phyloP scores from a whole-genome alignment of 2,329 filamentous ascomycete species.

The Bipolaris bicolor region DNA sequence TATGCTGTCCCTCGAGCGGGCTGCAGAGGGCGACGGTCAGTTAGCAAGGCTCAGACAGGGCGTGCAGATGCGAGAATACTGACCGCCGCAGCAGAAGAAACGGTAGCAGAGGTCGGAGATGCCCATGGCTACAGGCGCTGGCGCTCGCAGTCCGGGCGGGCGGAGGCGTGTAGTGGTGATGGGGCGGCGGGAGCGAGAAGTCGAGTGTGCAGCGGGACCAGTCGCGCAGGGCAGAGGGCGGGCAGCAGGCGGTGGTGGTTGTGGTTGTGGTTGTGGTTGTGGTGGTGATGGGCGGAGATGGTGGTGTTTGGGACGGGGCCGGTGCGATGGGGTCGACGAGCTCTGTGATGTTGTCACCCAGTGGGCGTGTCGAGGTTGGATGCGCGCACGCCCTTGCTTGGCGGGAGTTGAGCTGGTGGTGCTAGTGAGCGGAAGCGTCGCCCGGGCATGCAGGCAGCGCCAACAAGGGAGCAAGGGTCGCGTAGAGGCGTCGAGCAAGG shows the following conservation, averaged over 20 bases:
- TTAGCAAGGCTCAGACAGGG: conserved; percentile 28
- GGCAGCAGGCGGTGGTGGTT: conserved; percentile 14
- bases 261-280: too few species aligned
- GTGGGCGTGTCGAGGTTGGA: conserved; percentile 10
- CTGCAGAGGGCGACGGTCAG: conserved; percentile 28
- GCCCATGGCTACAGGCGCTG: conserved; percentile 40
- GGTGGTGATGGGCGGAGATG: neutral
- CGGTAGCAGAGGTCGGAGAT: conserved; percentile 42
- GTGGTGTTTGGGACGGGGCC: conserved; percentile 1
- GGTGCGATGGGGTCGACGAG: conserved; percentile 16
- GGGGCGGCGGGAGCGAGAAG: neutral
- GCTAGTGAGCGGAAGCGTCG: conserved; percentile 13
- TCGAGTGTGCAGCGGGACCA: conserved; percentile 1
- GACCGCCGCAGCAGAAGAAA: conserved; percentile 49
- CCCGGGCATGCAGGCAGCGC: conserved; percentile 10
- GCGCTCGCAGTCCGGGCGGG: conserved; percentile 32
- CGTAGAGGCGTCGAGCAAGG: conserved; percentile 1
- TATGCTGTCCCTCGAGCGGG: conserved; percentile 55
- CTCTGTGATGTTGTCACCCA: conserved; percentile 13
- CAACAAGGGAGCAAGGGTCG: conserved; percentile 11
- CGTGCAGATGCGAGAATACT: conserved; percentile 16
- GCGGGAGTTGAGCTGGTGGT: conserved; percentile 13
- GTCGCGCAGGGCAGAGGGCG: conserved; percentile 15
- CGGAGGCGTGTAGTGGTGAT: neutral
- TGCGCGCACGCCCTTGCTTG: conserved; percentile 10